Conservation (phyloP, 2,329 filamentous ascomycete species). For the Cryphonectria japonica region DNA sequence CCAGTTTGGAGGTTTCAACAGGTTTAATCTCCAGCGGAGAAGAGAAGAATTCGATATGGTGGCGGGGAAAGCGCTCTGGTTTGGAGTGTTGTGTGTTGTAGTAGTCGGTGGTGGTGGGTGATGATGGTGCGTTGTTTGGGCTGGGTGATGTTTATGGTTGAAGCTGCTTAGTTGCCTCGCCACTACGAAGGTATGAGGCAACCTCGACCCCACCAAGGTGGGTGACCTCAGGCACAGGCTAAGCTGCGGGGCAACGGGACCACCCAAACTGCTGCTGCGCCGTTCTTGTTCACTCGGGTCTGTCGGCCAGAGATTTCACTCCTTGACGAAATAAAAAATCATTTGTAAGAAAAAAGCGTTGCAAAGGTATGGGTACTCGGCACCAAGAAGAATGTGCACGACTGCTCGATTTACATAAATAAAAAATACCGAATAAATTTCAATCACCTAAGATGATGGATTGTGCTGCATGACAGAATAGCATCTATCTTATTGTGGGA, state of each 20-base stretch:
- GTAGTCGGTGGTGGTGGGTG: neutral
- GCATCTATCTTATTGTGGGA: neutral
- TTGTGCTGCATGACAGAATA: neutral
- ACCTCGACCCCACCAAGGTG: conserved; percentile 25
- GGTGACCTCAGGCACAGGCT: neutral
- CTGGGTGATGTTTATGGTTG: neutral
- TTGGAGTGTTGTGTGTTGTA: neutral
- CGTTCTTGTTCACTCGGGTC: neutral
- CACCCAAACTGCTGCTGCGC: neutral
- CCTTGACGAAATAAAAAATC: neutral
- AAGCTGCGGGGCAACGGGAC: conserved; percentile 15
- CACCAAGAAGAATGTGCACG: neutral
- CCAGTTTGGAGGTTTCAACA: conserved; percentile 53
- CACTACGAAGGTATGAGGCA: conserved; percentile 13
- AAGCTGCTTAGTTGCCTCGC: neutral
- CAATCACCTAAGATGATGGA: neutral
- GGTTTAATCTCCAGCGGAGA: conserved; percentile 20
- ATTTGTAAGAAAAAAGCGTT: neutral
- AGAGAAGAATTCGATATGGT: neutral
- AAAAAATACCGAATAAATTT: neutral
- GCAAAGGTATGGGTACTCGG: too few relatives aligned
- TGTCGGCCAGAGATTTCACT: neutral
- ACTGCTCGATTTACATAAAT: neutral
- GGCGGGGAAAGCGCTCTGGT: neutral
- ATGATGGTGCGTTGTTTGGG: neutral